Evolutionary conservation across 2,329 filamentous ascomycete genomes (phyloP).

Genomic region (Cercospora sp.): DNA sequence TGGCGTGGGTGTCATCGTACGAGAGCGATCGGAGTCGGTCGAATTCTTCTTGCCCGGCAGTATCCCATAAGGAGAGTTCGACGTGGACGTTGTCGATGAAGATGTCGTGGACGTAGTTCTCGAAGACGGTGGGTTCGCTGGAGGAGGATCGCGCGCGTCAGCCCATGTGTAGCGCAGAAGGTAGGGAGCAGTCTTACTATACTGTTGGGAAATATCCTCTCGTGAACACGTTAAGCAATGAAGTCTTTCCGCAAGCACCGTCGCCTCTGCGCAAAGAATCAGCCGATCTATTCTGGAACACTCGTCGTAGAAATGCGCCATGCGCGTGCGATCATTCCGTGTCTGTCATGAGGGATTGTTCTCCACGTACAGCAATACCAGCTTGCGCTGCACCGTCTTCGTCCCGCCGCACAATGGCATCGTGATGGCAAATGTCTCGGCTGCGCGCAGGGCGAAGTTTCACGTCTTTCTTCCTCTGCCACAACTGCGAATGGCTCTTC

Average conservation of each 20-base stretch:
- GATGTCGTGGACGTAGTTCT: slow-evolving; percentile 99
- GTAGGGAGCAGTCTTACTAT: slow-evolving; percentile 60
- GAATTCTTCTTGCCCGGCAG: slow-evolving; percentile 98
- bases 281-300: neutral
- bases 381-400: slow-evolving; percentile 90
- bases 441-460: neutral
- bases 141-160: neutral
- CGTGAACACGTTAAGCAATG: slow-evolving; percentile 95
- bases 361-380: slow-evolving; percentile 78
- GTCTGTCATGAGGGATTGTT: slow-evolving; percentile 18
- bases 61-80: slow-evolving; percentile 97
- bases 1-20: slow-evolving; percentile 96
- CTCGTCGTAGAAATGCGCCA: neutral
- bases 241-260: slow-evolving; percentile 96
- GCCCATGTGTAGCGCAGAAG: neutral
- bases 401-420: slow-evolving; percentile 54
- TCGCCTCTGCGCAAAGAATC: slow-evolving; percentile 67
- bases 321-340: neutral
- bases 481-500: neutral
- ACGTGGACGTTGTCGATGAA: slow-evolving; percentile 98
- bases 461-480: neutral
- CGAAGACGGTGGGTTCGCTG: slow-evolving; percentile 92
- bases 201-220: slow-evolving; percentile 98
- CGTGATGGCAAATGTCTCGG: slow-evolving; percentile 13
- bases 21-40: slow-evolving; percentile 92